phyloP scores from a whole-genome alignment of 202 grass and related monocot genomes.

The Eragrostis tef region DNA sequence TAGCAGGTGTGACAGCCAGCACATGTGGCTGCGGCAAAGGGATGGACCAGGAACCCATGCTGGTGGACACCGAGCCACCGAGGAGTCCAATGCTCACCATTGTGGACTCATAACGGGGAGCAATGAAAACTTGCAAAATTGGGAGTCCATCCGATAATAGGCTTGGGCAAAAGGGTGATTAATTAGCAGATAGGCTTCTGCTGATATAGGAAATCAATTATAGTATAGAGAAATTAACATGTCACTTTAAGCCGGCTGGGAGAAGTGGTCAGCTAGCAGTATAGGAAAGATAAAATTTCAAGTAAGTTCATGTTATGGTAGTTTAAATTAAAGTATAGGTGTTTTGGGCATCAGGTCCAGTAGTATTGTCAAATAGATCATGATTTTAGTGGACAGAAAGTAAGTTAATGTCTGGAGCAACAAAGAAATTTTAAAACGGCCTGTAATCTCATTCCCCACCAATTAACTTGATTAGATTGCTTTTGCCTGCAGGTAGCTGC shows the following conservation, averaged over 20 bases:
- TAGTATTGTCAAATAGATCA: background rate
- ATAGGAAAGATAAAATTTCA: conserved; percentile 1
- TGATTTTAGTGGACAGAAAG: background rate
- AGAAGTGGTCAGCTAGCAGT: background rate
- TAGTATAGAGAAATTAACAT: background rate
- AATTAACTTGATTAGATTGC: conserved; percentile 40
- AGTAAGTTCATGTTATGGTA: conserved; percentile 5
- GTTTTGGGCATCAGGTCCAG: background rate
- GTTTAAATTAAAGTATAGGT: background rate
- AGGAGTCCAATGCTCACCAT: background rate
- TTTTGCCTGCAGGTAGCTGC: conserved; percentile 77
- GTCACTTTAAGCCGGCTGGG: background rate
- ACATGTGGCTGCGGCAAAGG: background rate
- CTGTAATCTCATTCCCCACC: background rate
- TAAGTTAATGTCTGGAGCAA: background rate
- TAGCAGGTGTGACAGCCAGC: background rate
- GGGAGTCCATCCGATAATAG: background rate
- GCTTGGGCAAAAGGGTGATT: background rate
- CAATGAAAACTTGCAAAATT: background rate
- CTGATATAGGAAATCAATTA: background rate
- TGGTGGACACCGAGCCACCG: background rate
- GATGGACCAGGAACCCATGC: background rate
- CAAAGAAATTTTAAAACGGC: background rate
- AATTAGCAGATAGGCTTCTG: background rate
- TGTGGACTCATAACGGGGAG: background rate